These are phyloP conservation scores for Oryza brachyantha DNA, from an alignment of 176 grass and related monocot species.

Conservation along the genomic window DNA sequence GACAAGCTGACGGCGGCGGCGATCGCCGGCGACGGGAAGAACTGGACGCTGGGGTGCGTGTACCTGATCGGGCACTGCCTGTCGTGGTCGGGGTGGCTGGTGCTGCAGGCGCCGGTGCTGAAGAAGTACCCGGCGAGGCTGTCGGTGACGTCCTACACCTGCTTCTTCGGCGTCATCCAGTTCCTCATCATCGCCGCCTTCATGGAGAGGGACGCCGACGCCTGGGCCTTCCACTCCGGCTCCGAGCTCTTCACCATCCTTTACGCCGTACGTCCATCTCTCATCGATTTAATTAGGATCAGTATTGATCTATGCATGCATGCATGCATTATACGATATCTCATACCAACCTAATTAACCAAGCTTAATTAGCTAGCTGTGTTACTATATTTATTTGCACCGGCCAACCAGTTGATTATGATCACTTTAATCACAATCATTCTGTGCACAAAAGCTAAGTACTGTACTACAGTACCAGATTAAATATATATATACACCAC, in stretches of 20 bases:
- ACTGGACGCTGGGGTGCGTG: conserved; percentile 89
- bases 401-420: too few species aligned
- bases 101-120: conserved; percentile 90
- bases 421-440: too few species aligned
- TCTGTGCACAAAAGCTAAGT: too few species aligned
- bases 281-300: too few species aligned
- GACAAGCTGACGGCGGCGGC: not conserved
- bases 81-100: conserved; percentile 97
- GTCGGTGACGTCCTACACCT: conserved; percentile 96
- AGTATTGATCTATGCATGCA: too few species aligned
- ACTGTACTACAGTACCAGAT: too few species aligned
- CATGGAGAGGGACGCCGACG: conserved; percentile 84
- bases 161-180: conserved; percentile 99
- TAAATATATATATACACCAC: too few species aligned
- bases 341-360: too few species aligned
- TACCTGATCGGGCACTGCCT: conserved; percentile 96
- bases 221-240: conserved; percentile 90
- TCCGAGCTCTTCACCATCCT: conserved; percentile 95
- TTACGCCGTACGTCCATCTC: conserved; percentile 55
- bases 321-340: too few species aligned
- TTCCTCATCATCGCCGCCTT: conserved; percentile 96
- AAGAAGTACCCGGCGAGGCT: conserved; percentile 94
- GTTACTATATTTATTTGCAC: too few species aligned
- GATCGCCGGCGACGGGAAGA: conserved; percentile 46
- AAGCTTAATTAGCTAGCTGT: too few species aligned